Base-by-base conservation (phyloP, 345 rosid species). In the Euphorbia lathyris region DNA sequence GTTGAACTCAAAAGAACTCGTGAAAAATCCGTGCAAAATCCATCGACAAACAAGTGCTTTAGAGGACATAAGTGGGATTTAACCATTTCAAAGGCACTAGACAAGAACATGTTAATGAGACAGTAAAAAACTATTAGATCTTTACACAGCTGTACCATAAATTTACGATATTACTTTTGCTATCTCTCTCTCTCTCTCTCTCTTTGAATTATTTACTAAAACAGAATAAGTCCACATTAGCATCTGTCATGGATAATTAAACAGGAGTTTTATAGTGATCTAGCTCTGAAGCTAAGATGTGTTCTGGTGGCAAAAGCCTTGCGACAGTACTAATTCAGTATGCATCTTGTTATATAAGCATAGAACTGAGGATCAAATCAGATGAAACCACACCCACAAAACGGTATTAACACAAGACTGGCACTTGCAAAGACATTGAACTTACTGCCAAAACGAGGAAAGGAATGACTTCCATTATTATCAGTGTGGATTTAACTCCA, bases 391-490 rank as follows among this genome's bases (percentile, higher is more conserved):
- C 42, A 51, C 14, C 59, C 2, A 51, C 2, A 66, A 53, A 17
- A 76, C 14, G 63, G 48, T 34, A 51, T 63, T 5, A 71, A 62
- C 30, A 62, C 17, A 68, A 26, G 40, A 55, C 43, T 9, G 55
- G 48, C 22, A 62, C 29, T 22, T 12, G 73, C 51, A 70, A 65
- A 30, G 67, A 76, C 7, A 57, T 6, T 26, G n/a, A 47, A 85
- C 98, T 87, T 87, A 94, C 98, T 66, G 98, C 98, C 62, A 94
- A 81, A 76, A 94, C 98, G 71, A 94, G 93, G 77, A 94, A 94
- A 51, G 98, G 97, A 77, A 94, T 90, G 74, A 94, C 98, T 94
- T 94, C 97, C 97, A 94, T 88, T 53, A 94, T 94, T 76, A 94
- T 94, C 55, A 94, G 82, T 27, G 98, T 94, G 9, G 98, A 91